Evolutionary conservation across 768 basidiomycete species (phyloP), one percentile per base, ranked within the genome.

Genomic region (Mycena chlorophos): DNA sequence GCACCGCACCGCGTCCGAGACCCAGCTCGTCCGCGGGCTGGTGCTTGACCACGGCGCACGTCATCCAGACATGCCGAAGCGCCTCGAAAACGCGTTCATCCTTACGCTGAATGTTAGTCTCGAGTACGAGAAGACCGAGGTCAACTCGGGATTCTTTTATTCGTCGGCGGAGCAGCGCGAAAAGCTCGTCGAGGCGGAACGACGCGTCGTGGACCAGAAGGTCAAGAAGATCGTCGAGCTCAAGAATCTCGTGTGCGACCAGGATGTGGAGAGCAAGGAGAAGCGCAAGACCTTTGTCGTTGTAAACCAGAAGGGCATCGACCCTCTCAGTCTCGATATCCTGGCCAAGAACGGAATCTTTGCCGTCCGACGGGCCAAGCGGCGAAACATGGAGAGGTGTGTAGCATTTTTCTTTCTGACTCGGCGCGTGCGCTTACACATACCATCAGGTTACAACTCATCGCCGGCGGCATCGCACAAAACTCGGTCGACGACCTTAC

Each of bases 81-180:
- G 94, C 66, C 83, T 99, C 52, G 94, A 97, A 73, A 98, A 99
- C 74, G 93, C 94, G 40, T 97, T 78, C 74, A 88, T 99, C 64
- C 76, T 99, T 63, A 98, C 91, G 27, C 77, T 99, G 66, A 99
- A 99, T 72, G 97, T 98, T 69, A 94, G 91, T 63, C 77, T 99
- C 59, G 97, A 99, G 71, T 99, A 99, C 70, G 97, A 99, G 73
- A 99, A 99, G 77, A 99, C 97, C 62, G 97, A 99, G 81, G 94
- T 99, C 68, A 99, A 99, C 77, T 98, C 97, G 30, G 87, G 94
- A 23, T 99, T 99, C 83, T 99, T 98, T 80, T 99, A 99, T 75
- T 97, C 95, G 3, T 94, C 94, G 2, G 89, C 97, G 17, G 96
- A 97, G 69, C 97, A 99, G 72, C 87, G 97, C 34, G 97, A 99